phyloP scores from a whole-genome alignment of 2,329 filamentous ascomycete genomes.

The Calonectria pteridis region DNA sequence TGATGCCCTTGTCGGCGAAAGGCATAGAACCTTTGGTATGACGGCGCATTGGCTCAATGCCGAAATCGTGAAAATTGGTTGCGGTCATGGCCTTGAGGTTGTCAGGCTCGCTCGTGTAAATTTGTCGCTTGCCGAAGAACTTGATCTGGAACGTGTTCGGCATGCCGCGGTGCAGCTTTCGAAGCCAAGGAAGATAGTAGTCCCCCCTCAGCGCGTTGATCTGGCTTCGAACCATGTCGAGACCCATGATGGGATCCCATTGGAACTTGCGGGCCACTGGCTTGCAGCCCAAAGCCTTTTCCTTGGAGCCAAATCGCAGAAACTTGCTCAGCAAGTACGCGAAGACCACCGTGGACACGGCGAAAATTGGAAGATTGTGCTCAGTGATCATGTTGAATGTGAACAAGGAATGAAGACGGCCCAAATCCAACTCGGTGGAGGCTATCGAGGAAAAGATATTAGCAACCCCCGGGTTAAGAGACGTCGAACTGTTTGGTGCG shows the following conservation, averaged over 20 bases:
- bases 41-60: conserved; percentile 36
- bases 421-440: not conserved
- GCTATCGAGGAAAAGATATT: not conserved
- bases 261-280: conserved; percentile 24
- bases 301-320: conserved; percentile 9
- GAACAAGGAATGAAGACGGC: not conserved
- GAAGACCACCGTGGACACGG: conserved; percentile 9
- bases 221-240: conserved; percentile 36
- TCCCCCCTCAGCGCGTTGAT: conserved; percentile 31
- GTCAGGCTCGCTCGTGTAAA: conserved; percentile 38
- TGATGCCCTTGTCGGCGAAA: conserved; percentile 35
- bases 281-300: conserved; percentile 18
- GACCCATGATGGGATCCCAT: conserved; percentile 33
- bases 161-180: conserved; percentile 29
- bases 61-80: conserved; percentile 38
- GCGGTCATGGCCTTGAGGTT: conserved; percentile 39
- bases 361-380: conserved; percentile 7
- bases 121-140: conserved; percentile 35
- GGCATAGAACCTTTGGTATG: conserved; percentile 32
- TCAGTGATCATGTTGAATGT: conserved; percentile 10
- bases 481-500: not conserved
- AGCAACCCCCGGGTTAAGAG: not conserved
- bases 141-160: conserved; percentile 39
- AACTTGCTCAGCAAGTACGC: conserved; percentile 17
- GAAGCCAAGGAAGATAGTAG: conserved; percentile 37